A percentile compares a stretch with the other conserved stretches of the same genome.
Conservation (phyloP, 2,329 filamentous ascomycete genomes). For the Verticillium alfalfae region DNA sequence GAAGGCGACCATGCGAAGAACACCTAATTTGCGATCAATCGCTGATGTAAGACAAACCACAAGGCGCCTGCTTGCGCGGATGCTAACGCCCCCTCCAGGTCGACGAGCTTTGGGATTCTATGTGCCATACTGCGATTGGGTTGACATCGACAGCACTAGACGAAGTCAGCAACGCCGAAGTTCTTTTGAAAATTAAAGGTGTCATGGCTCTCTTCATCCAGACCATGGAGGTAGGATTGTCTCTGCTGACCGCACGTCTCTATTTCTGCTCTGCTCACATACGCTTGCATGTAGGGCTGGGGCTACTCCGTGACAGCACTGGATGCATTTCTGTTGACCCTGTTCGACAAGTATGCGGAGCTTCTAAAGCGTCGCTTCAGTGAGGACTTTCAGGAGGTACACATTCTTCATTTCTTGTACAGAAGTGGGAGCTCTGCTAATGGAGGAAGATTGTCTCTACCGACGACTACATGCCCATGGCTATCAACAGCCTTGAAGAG, state of each 20-base stretch:
- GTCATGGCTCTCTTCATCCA: constrained; percentile 92
- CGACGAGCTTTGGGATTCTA: constrained; percentile 98
- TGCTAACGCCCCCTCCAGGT: constrained; percentile 47
- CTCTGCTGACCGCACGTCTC: background rate
- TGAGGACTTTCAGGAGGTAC: constrained; percentile 87
- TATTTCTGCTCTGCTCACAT: background rate
- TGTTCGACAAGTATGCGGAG: constrained; percentile 93
- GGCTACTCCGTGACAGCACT: constrained; percentile 78
- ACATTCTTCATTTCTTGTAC: constrained; percentile 2
- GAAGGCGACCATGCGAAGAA: constrained; percentile 83
- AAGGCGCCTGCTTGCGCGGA: background rate
- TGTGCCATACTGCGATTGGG: constrained; percentile 82
- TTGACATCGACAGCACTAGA: constrained; percentile 75
- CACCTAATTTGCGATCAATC: constrained; percentile 73
- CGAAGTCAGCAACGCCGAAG: constrained; percentile 81
- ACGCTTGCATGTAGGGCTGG: constrained; percentile 58
- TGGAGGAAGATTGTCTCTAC: constrained; percentile 64
- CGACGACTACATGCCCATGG: constrained; percentile 99
- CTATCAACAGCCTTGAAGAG: constrained; percentile 82
- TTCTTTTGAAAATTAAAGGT: constrained; percentile 90
- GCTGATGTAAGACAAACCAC: constrained; percentile 60
- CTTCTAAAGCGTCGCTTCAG: constrained; percentile 87
- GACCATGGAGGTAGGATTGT: constrained; percentile 76
- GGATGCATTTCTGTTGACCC: constrained; percentile 76
- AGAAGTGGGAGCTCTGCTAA: constrained; percentile 6